These are phyloP conservation scores for Diplocarpon mali DNA, from an alignment of 2,329 filamentous ascomycete genomes.

Conservation along the genomic window DNA sequence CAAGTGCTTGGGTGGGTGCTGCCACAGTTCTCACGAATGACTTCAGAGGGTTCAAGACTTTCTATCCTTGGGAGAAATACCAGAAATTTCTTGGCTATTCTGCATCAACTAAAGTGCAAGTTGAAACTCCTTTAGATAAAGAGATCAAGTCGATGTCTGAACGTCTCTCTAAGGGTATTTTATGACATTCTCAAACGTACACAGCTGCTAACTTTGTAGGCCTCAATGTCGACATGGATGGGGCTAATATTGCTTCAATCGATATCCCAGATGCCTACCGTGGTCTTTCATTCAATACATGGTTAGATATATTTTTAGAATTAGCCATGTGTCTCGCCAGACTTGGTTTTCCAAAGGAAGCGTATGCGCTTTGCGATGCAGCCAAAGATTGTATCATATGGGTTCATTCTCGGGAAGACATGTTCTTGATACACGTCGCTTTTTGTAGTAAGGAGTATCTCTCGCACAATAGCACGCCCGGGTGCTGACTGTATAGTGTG, in stretches of 20 bases:
- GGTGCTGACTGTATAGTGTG: slow-evolving; percentile 41
- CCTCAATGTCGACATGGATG: slow-evolving; percentile 15
- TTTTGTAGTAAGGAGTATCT: slow-evolving; percentile 51
- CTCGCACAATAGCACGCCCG: background rate
- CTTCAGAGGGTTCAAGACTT: slow-evolving; percentile 50
- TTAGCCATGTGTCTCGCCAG: slow-evolving; percentile 70
- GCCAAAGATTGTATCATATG: slow-evolving; percentile 76
- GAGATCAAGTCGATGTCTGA: slow-evolving; percentile 23
- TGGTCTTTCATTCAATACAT: slow-evolving; percentile 69
- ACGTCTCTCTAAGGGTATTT: slow-evolving; percentile 22
- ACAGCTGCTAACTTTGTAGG: slow-evolving; percentile 11
- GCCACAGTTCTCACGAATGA: slow-evolving; percentile 51
- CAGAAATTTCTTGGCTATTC: slow-evolving; percentile 41
- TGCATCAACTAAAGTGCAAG: slow-evolving; percentile 12
- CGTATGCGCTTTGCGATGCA: slow-evolving; percentile 70
- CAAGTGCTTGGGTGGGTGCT: slow-evolving; percentile 43
- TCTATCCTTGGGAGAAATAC: slow-evolving; percentile 58
- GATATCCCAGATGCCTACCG: slow-evolving; percentile 41
- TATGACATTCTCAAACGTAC: background rate
- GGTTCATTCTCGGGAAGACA: slow-evolving; percentile 54
- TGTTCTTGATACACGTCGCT: slow-evolving; percentile 63
- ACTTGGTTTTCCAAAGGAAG: slow-evolving; percentile 53
- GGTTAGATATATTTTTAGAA: slow-evolving; percentile 84
- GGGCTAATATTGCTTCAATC: background rate
- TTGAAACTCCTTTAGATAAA: slow-evolving; percentile 20